Base-by-base conservation (phyloP, 2,329 filamentous ascomycete genomes). In the Lasiodiplodia sp. region DNA sequence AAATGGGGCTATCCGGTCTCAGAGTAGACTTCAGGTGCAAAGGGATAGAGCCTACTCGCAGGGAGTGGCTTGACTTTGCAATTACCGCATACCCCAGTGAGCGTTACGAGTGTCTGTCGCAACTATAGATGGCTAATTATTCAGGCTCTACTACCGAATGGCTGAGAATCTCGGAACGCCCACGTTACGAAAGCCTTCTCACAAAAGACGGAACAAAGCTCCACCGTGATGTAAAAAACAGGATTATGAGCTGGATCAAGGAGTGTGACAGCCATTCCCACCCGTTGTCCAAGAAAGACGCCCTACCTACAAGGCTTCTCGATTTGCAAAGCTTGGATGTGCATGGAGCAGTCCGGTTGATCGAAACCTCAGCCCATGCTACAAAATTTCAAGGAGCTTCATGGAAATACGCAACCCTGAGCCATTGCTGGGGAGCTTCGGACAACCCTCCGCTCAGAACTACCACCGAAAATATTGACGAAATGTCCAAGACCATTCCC, bases 371-470 rank as follows among this genome's bases (percentile, higher is more conserved):
- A 2, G 7, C 28, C 2, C n/a, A 60, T 7, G 25, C 23, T 25
- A 23, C 18, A 18, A n/a, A 3, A n/a, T 12, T 60, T 23, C 3
- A 44, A 2, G 7, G 37, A 11, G n/a, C n/a, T 8, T 8, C 21
- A 18, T 47, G n/a, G 10, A 28, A 40, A 37, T 47, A 62, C 7
- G 47, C 38, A 49, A 44, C 25, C 52, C 69, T 75, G 6, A 74
- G 72, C 31, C 72, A 76, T 60, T 75, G 74, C 47, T 76, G 73
- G 74, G 73, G 73, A 0, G 52, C 63, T 21, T 37, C 68, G 10
- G 63, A 67, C 5, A 73, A 73, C 18, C 44, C 28, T 55, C 37
- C 37, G 5, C 71, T 74, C 12, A 68, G 65, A n/a, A 76, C 73
- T 0, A 55, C 72, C n/a, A 68, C 68, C 23, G 60, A 51, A 1